Evolutionary conservation across 768 basidiomycete species (phyloP), one percentile per base, ranked within the genome.

Genomic region (Rhodotorula paludigena): DNA sequence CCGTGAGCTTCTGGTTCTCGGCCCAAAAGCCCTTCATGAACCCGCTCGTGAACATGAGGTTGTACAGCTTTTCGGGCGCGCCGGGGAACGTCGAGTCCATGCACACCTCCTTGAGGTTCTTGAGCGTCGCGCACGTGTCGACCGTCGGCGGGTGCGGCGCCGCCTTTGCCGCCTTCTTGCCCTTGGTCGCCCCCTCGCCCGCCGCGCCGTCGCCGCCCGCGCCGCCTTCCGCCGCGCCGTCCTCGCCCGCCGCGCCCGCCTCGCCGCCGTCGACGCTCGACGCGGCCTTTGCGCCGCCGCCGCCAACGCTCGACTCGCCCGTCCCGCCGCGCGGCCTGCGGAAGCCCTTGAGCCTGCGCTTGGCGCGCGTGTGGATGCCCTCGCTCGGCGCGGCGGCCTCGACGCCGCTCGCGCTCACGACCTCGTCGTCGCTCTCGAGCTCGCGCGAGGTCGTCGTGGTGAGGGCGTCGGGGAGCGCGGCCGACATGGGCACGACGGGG

Each of bases 51-150:
- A 98, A 98, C 82, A 98, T 90, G 75, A 99, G 81, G 77, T 91
- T 92, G 80, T 96, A 89, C 53, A 98, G 90, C 81, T 89, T 87
- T 76, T 98, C 93, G 5, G 96, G 96, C 1, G 91, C 87, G 36
- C 91, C 90, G 38, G 92, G 91, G 52, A 98, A 81, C 5, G 88
- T 81, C 7, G 83, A 81, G 70, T 94, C 89, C 81, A 96, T 80
- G 15, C 89, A 69, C 11, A 61, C 59, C 58, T 69, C 71, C 58
- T 69, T 69, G 35, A 73, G 58, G 39, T 64, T 58, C 67, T 66
- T 69, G 44, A 73, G 51, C 42, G 62, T 61, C 45, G 64, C 61
- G 62, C 60, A 64, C 35, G 67, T 66, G 32, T 73, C 71, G 16
- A 36, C 21, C 44, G 71, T 73, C 41, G 59, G 41, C 11, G 67